Percentiles rank a stretch among this genome's conserved stretches.
Conservation (phyloP, 1,139 yeast genomes). For the Debaryomyces singareniensis region DNA sequence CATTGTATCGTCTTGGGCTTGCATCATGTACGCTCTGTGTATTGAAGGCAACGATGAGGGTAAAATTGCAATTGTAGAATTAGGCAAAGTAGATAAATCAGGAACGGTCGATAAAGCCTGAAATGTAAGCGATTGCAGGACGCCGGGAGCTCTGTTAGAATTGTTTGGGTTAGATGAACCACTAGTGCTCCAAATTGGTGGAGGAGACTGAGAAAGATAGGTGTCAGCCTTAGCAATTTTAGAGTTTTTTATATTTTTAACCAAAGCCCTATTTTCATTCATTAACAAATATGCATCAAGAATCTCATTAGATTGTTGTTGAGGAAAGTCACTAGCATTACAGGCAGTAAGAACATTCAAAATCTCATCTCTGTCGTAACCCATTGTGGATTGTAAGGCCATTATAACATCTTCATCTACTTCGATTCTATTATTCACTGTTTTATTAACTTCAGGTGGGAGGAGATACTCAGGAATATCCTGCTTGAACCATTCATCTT, state of each 20-base stretch:
- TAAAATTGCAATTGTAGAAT: slow-evolving; percentile 77
- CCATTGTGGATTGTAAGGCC: slow-evolving; percentile 83
- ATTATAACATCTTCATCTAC: slow-evolving; percentile 76
- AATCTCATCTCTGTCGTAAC: slow-evolving; percentile 85
- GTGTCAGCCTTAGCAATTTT: slow-evolving; percentile 47
- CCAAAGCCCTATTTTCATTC: slow-evolving; percentile 72
- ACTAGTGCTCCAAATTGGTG: slow-evolving; percentile 29
- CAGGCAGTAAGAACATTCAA: slow-evolving; percentile 56
- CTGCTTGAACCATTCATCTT: slow-evolving; percentile 91
- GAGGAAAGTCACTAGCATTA: slow-evolving; percentile 35
- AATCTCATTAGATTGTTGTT: slow-evolving; percentile 56
- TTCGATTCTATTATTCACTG: slow-evolving; percentile 35
- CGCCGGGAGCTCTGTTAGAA: slow-evolving; percentile 9
- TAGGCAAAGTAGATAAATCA: slow-evolving; percentile 45
- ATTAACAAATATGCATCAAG: slow-evolving; percentile 87
- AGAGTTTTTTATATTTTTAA: slow-evolving; percentile 56
- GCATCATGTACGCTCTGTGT: slow-evolving; percentile 89
- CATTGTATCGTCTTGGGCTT: slow-evolving; percentile 30
- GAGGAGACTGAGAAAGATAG: slow-evolving; percentile 47
- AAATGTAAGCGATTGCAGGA: slow-evolving; percentile 42
- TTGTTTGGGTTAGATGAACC: slow-evolving; percentile 11
- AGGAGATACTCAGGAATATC: slow-evolving; percentile 77
- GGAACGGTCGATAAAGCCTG: slow-evolving; percentile 47
- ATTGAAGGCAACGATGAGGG: slow-evolving; percentile 94
- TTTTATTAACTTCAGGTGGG: slow-evolving; percentile 55